Conservation (phyloP, 1,284 basidiomycete species). For the Puccinia triticina region DNA sequence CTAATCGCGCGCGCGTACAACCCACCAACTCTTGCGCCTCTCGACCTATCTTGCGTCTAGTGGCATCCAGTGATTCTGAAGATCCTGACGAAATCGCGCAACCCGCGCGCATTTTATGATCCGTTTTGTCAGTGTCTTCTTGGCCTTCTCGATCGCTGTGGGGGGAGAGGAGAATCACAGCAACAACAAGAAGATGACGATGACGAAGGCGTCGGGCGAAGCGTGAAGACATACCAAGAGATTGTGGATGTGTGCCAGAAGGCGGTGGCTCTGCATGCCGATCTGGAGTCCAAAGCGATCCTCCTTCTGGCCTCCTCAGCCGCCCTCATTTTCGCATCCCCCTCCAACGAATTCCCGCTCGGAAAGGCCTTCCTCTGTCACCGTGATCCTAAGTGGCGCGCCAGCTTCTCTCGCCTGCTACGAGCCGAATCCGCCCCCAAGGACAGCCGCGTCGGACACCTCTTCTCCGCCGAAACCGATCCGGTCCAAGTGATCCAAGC, state of each 20-base stretch:
- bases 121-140: conserved; percentile 1
- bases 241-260: background rate
- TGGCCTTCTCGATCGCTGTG: background rate
- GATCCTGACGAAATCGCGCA: background rate
- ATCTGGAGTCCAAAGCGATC: background rate
- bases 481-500: background rate
- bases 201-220: background rate
- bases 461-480: background rate
- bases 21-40: too few relatives aligned
- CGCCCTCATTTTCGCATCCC: background rate
- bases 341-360: background rate
- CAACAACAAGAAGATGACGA: too few relatives aligned
- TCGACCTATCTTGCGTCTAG: background rate
- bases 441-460: too few relatives aligned
- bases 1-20: background rate
- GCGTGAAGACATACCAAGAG: background rate
- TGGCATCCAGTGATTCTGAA: background rate
- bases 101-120: background rate
- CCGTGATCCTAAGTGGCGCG: background rate
- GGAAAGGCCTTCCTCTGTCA: background rate
- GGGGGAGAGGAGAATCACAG: background rate
- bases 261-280: too few relatives aligned
- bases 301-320: background rate
- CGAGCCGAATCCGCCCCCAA: background rate
- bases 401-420: background rate